Percentiles rank a stretch among this genome's conserved stretches.
These are phyloP conservation scores for Penicilliopsis zonata DNA, from an alignment of 495 filamentous ascomycete genomes.

Conservation along the genomic window DNA sequence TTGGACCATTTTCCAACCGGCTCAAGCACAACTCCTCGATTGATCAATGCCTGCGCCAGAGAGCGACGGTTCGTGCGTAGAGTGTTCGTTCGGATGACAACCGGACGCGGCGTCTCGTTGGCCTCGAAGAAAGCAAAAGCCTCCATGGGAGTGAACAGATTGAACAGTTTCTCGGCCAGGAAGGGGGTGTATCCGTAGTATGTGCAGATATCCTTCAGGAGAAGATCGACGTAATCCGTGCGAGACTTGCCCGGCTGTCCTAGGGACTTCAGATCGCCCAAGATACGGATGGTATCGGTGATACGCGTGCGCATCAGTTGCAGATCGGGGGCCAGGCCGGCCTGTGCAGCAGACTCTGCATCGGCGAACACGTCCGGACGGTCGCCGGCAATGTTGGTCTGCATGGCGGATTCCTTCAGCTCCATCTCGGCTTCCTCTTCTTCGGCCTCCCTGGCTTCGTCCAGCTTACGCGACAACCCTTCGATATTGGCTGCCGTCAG, in stretches of 20 bases:
- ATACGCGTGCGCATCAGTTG: slow-evolving; percentile 84
- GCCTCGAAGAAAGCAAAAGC: slow-evolving; percentile 98
- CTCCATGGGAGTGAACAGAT: slow-evolving; percentile 85
- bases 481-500: slow-evolving; percentile 94
- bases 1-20: slow-evolving; percentile 98
- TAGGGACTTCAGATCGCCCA: slow-evolving; percentile 75
- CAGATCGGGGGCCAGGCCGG: slow-evolving; percentile 69
- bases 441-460: slow-evolving; percentile 54
- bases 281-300: slow-evolving; percentile 81
- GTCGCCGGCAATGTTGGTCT: slow-evolving; percentile 90
- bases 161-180: slow-evolving; percentile 76
- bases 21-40: slow-evolving; percentile 90
- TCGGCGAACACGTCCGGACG: slow-evolving; percentile 59
- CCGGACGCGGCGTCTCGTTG: slow-evolving; percentile 83
- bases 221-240: slow-evolving; percentile 72
- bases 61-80: slow-evolving; percentile 84
- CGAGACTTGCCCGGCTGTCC: slow-evolving; percentile 67
- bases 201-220: slow-evolving; percentile 84
- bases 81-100: slow-evolving; percentile 89
- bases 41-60: slow-evolving; percentile 89
- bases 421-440: slow-evolving; percentile 52
- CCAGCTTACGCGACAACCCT: slow-evolving; percentile 72
- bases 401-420: slow-evolving; percentile 75
- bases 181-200: slow-evolving; percentile 86
- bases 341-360: slow-evolving; percentile 34